phyloP scores from a whole-genome alignment of 73 alveolate species.

The Breviolum minutum region DNA sequence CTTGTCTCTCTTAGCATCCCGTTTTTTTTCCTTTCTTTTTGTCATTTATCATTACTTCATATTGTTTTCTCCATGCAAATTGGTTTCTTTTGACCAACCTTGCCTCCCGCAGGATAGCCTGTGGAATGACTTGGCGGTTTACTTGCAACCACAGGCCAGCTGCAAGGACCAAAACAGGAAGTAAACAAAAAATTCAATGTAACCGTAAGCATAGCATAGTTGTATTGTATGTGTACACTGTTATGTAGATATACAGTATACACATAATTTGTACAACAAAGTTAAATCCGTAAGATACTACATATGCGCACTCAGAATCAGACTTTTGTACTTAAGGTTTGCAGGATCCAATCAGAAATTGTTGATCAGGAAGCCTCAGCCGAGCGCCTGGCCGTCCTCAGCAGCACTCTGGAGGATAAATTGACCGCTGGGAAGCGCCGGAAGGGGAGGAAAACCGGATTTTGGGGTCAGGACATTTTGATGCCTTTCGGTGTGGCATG shows the following conservation, averaged over 20 bases:
- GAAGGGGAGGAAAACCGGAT: too few relatives aligned
- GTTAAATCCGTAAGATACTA: too few relatives aligned
- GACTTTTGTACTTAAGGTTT: background rate
- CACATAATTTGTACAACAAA: too few relatives aligned
- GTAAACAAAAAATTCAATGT: too few relatives aligned
- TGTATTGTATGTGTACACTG: too few relatives aligned
- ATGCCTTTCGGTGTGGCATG: conserved; percentile 73
- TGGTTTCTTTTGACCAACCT: background rate
- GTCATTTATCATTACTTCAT: too few relatives aligned
- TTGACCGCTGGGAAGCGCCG: too few relatives aligned
- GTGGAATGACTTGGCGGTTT: conserved; percentile 57
- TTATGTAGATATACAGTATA: too few relatives aligned
- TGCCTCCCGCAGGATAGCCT: background rate
- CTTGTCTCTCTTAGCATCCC: background rate
- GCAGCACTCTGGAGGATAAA: conserved; percentile 51
- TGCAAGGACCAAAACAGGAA: too few relatives aligned
- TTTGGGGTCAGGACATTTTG: conserved; percentile 19
- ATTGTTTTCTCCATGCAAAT: background rate
- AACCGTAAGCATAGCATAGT: too few relatives aligned
- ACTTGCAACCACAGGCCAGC: conserved; percentile 28
- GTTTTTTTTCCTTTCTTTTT: too few relatives aligned
- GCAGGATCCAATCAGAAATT: background rate
- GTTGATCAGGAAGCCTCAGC: conserved; percentile 9
- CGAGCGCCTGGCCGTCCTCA: conserved; percentile 26
- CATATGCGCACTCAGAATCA: too few relatives aligned